phyloP scores from a whole-genome alignment of 108 stramenopile species.

The Mayamaea pseudoterrestris region DNA sequence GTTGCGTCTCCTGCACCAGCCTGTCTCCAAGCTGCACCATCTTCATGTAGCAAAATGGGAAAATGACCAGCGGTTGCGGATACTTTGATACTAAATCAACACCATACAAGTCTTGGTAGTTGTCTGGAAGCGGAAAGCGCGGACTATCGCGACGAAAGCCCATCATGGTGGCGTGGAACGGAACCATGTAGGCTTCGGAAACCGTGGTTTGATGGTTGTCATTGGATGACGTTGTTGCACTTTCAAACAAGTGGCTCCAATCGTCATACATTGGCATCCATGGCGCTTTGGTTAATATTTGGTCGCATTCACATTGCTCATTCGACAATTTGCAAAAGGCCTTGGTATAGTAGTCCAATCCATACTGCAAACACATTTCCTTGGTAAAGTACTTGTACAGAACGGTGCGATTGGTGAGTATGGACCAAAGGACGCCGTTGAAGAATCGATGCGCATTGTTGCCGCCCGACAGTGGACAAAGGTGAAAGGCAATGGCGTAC shows the following conservation, averaged over 20 bases:
- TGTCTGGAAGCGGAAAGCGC: background rate
- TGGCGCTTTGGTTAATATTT: conserved; percentile 2
- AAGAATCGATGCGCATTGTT: conserved; percentile 11
- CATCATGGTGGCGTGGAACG: background rate
- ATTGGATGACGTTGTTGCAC: no score
- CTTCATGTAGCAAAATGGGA: no score
- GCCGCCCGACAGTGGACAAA: conserved; percentile 14
- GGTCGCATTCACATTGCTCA: background rate
- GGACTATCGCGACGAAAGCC: background rate
- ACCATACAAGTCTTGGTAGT: background rate
- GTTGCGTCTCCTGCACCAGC: background rate
- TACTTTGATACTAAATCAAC: background rate
- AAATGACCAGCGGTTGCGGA: background rate
- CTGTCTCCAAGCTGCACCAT: no score
- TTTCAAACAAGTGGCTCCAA: conserved; percentile 6
- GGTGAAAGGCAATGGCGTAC: conserved; percentile 8
- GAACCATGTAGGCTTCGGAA: background rate
- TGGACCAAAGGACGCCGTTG: conserved; percentile 11
- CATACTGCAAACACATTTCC: background rate
- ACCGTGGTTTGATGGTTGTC: background rate
- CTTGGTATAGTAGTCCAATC: no score
- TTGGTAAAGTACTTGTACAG: conserved; percentile 9
- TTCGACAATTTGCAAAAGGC: background rate
- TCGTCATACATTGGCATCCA: conserved; percentile 12
- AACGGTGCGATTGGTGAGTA: conserved; percentile 18